A percentile compares a stretch with the other conserved stretches of the same genome.
Evolutionary conservation across 495 filamentous ascomycete genomes (phyloP).

Genomic region (Penicillium goetzii): DNA sequence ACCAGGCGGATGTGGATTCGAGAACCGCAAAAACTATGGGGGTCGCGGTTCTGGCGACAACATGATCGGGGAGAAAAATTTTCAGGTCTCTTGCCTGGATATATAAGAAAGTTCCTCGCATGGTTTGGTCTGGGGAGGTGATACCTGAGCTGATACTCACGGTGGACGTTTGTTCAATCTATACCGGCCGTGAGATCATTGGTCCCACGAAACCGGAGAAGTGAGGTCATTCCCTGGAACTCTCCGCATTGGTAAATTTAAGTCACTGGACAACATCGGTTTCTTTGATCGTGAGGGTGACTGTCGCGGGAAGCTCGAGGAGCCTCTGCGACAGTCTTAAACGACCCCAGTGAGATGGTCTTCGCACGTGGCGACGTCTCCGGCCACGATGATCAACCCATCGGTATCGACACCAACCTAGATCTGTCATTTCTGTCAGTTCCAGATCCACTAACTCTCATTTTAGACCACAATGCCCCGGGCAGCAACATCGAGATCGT

Average conservation of each 20-base stretch:
- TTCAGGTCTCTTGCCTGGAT: not conserved
- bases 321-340: not conserved
- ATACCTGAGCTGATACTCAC: not conserved
- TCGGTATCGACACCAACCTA: conserved; percentile 16
- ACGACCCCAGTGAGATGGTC: conserved; percentile 21
- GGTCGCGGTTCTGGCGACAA: conserved; percentile 1
- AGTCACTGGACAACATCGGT: not conserved
- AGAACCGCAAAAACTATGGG: conserved; percentile 8
- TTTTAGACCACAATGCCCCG: conserved; percentile 26
- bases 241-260: not conserved
- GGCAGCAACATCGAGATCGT: conserved; percentile 31
- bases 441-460: not conserved
- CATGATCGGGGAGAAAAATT: conserved; percentile 3
- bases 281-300: not conserved
- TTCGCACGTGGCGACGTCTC: conserved; percentile 34
- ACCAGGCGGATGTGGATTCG: conserved; percentile 17
- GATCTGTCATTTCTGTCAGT: not conserved
- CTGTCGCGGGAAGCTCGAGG: not conserved
- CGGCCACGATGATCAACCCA: conserved; percentile 26
- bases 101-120: not conserved
- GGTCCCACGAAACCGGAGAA: conserved; percentile 4
- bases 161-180: not conserved
- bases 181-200: conserved; percentile 11
- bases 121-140: not conserved
- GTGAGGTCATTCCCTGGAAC: conserved; percentile 22